Evolutionary conservation across 164 flowering plant genomes (phyloP), one percentile per base, ranked within the genome.

Genomic region (Umbellularia californica): DNA sequence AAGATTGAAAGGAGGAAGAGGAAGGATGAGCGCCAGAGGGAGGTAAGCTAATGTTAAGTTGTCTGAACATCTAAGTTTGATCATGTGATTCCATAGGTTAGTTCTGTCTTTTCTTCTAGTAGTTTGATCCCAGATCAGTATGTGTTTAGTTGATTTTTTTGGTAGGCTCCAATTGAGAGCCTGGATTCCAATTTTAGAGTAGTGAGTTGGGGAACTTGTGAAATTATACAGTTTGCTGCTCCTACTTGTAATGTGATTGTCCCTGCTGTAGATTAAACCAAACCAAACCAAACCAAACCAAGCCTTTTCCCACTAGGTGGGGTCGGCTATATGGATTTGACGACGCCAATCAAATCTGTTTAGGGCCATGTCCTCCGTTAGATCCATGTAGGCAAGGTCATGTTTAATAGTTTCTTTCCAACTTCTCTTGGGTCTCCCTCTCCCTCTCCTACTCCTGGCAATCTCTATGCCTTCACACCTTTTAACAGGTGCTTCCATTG

Each of bases 1-100:
- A 96, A 96, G 81, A 76, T 94, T 70, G 98, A 92, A 73, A 89
- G 99, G 79, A 88, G 83, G 73, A 96, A 96, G 85, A 87, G 98
- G 79, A 94, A 96, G 83, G 98, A 96, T 0, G 99, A 96, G 58
- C 92, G 99, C 3, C 95, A 94, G 74, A 84, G 99, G 83, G 99
- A 96, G 95, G 99, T 94, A 67, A 70, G 70, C 20, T 25, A 63
- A 3, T 70, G 64, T 14, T 55, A 14, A 55, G 20, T 14, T 55
- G 20, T 55, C 5, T 41, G 47, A 41, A 9, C 33, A 67, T 23
- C 15, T 58, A 27, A 24, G 12, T 50, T 3, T 13, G 14, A 70
- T 10, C 71, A 69, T 50, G 20, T 41, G 20, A 50, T 50, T 69
- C 22, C 72, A n/a, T 22, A 69, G 17, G 2, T 67, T 4, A 15